phyloP scores from a whole-genome alignment of 2,329 filamentous ascomycete genomes.

The Blastomyces gilchristii region DNA sequence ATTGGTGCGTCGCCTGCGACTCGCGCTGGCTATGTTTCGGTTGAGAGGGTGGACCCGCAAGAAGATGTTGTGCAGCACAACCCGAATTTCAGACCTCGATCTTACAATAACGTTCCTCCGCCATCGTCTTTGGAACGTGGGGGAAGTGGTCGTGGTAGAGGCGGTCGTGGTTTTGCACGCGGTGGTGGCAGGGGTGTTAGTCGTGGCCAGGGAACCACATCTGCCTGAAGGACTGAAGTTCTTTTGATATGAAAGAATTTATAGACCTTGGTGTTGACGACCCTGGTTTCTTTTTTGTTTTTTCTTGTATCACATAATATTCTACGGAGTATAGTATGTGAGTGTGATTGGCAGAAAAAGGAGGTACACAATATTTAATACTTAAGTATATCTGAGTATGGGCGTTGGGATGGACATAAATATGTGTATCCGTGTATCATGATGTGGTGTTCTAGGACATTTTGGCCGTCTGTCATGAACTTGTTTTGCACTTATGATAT shows the following conservation, averaged over 20 bases:
- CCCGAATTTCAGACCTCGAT: constrained; percentile 42
- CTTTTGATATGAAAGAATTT: not conserved
- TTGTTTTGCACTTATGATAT: not conserved
- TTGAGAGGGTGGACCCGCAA: constrained; percentile 39
- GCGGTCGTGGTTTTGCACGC: constrained; percentile 8
- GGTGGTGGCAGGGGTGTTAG: constrained; percentile 13
- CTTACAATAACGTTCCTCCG: constrained; percentile 39
- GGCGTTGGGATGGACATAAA: not conserved
- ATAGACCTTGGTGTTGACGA: not conserved
- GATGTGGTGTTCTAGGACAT: not conserved
- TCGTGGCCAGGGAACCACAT: constrained; percentile 6
- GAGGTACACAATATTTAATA: not conserved
- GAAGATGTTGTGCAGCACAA: constrained; percentile 44
- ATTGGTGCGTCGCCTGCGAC: constrained; percentile 6
- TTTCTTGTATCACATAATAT: not conserved
- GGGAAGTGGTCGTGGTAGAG: constrained; percentile 20
- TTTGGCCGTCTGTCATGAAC: not conserved
- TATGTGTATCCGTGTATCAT: not conserved
- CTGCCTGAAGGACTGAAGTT: not conserved
- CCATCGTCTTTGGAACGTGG: constrained; percentile 27
- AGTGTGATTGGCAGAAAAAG: not conserved
- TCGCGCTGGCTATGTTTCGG: constrained; percentile 23
- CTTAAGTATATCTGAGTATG: not conserved
- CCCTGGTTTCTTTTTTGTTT: not conserved
- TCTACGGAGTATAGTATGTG: not conserved